Conservation (phyloP, 768 basidiomycete genomes). For the Suillus luteus region DNA sequence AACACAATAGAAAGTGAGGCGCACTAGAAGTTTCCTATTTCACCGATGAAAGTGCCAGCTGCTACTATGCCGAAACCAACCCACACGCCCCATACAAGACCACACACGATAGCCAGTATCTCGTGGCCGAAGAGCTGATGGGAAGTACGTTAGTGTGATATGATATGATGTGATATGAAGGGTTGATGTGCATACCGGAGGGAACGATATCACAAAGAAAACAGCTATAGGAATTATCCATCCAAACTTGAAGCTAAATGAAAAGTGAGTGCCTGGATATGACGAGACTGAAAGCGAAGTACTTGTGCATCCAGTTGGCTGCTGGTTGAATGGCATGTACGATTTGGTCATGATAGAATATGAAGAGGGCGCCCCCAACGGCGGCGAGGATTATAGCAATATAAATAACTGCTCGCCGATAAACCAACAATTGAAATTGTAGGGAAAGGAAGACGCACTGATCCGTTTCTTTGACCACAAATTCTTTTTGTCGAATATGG, state of each 20-base stretch:
- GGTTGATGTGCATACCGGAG: slow-evolving; percentile 53
- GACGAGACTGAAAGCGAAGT: slow-evolving; percentile 12
- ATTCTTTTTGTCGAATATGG: slow-evolving; percentile 47
- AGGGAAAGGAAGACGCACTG: slow-evolving; percentile 41
- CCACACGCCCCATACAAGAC: slow-evolving; percentile 89
- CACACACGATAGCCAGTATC: slow-evolving; percentile 85
- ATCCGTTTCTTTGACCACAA: slow-evolving; percentile 59
- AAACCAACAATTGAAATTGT: background rate
- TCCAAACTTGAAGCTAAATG: slow-evolving; percentile 52
- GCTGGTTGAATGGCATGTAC: slow-evolving; percentile 47
- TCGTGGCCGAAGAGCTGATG: slow-evolving; percentile 88
- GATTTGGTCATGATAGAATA: slow-evolving; percentile 65
- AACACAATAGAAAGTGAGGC: slow-evolving; percentile 28
- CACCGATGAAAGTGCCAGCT: slow-evolving; percentile 82
- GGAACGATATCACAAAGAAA: slow-evolving; percentile 84
- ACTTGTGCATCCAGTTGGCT: slow-evolving; percentile 48
- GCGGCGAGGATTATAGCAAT: slow-evolving; percentile 48
- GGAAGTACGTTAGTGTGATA: background rate
- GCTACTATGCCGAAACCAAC: slow-evolving; percentile 84
- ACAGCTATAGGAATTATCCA: slow-evolving; percentile 82
- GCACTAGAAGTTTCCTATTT: slow-evolving; percentile 86
- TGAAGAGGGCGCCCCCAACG: slow-evolving; percentile 52
- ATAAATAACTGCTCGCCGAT: slow-evolving; percentile 44
- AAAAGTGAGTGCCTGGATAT: background rate
- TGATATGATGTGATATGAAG: background rate